Evolutionary conservation across 2,329 filamentous ascomycete species (phyloP).

Genomic region (Fusarium sp.): DNA sequence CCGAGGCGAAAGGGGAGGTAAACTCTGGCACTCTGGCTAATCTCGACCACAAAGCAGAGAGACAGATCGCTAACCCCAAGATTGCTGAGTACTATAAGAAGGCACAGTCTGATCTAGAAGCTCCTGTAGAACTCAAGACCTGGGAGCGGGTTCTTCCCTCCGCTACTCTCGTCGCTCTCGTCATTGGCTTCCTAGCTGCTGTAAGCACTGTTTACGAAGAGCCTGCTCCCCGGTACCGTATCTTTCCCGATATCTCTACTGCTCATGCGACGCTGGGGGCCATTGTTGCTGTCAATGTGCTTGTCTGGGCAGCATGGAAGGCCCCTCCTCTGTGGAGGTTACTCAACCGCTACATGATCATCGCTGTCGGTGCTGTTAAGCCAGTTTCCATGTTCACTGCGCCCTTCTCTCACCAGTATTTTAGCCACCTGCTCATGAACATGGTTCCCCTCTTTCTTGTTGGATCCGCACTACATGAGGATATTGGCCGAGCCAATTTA

Average conservation of each 20-base stretch:
- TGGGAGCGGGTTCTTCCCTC: slow-evolving; percentile 68
- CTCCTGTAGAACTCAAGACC: slow-evolving; percentile 60
- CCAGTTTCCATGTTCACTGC: slow-evolving; percentile 70
- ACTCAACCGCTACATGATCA: slow-evolving; percentile 75
- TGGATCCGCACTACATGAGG: slow-evolving; percentile 74
- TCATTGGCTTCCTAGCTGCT: slow-evolving; percentile 56
- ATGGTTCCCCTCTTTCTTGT: slow-evolving; percentile 73
- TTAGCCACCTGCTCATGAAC: slow-evolving; percentile 71
- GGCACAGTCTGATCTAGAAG: slow-evolving; percentile 62
- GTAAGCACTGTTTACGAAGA: slow-evolving; percentile 64
- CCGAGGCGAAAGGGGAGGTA: slow-evolving; percentile 54
- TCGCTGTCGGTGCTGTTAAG: slow-evolving; percentile 72
- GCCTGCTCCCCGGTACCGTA: slow-evolving; percentile 60
- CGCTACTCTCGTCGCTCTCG: slow-evolving; percentile 57
- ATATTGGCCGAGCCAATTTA: slow-evolving; percentile 75
- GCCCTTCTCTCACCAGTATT: slow-evolving; percentile 74
- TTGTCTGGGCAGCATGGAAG: slow-evolving; percentile 69
- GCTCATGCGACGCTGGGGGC: slow-evolving; percentile 71
- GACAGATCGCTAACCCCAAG: slow-evolving; percentile 52
- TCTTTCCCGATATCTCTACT: slow-evolving; percentile 70
- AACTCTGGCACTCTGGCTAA: slow-evolving; percentile 55
- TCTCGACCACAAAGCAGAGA: slow-evolving; percentile 50
- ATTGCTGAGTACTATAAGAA: slow-evolving; percentile 54
- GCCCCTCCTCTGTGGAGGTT: slow-evolving; percentile 71
- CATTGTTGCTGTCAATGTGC: slow-evolving; percentile 69